Evolutionary conservation across 1,139 yeast species (phyloP).

Genomic region (Pneumocystis oryctolagi): DNA sequence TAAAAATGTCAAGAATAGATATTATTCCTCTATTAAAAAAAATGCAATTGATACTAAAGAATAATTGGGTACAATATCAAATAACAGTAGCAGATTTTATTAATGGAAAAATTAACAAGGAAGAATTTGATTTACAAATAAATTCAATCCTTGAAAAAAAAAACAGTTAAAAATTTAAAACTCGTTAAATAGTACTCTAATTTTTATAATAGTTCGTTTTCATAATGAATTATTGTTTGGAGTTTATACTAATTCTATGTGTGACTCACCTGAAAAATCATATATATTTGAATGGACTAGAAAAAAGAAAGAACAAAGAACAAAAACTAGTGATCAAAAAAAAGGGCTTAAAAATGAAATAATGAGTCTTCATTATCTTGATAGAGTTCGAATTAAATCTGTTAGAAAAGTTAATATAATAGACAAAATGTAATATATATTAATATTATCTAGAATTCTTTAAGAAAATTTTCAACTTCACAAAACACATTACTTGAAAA

Average conservation of each 20-base stretch:
- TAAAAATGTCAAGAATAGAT: neutral
- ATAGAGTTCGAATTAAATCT: conserved; percentile 67
- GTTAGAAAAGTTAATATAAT: conserved; percentile 38
- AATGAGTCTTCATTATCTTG: conserved; percentile 72
- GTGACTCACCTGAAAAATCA: conserved; percentile 44
- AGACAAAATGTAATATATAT: neutral
- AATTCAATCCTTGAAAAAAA: neutral
- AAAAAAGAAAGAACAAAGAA: conserved; percentile 22
- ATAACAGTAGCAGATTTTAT: neutral
- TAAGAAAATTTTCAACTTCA: conserved; percentile 54
- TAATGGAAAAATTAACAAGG: neutral
- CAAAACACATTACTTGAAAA: conserved; percentile 68
- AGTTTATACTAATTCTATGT: conserved; percentile 68
- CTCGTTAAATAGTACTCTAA: neutral
- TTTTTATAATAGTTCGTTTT: conserved; percentile 24
- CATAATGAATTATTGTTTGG: conserved; percentile 75
- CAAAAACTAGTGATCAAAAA: conserved; percentile 35
- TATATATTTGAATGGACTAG: conserved; percentile 36
- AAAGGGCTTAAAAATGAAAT: conserved; percentile 75
- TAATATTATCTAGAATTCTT: neutral
- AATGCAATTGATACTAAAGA: neutral
- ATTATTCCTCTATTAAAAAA: neutral
- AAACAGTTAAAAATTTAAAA: neutral
- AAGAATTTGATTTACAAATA: neutral
- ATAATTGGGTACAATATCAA: neutral